phyloP scores from a whole-genome alignment of 1,284 basidiomycete genomes.

The Pascua guehoae region DNA sequence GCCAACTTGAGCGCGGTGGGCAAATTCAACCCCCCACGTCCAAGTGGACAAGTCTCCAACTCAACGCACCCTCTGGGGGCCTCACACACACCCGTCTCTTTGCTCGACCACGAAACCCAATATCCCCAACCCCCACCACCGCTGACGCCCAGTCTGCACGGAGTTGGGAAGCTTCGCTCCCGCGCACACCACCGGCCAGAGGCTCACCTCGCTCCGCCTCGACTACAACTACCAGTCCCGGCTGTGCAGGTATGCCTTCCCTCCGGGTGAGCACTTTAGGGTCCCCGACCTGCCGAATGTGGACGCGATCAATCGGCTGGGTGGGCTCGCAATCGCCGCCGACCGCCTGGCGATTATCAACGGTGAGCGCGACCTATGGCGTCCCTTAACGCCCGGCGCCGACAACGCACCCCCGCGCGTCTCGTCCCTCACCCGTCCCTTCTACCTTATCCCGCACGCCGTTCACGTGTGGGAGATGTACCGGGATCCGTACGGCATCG shows the following conservation, averaged over 20 bases:
- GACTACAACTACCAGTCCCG: conserved; percentile 73
- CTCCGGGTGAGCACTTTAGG: conserved; percentile 67
- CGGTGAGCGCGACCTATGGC: conserved; percentile 68
- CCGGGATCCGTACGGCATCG: no score
- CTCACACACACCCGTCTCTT: no score
- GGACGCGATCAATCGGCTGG: conserved; percentile 69
- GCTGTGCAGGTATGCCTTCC: conserved; percentile 77
- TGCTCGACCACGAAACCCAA: neutral
- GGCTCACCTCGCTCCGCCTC: conserved; percentile 54
- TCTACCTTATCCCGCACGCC: neutral
- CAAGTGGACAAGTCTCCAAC: no score
- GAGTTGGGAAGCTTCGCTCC: conserved; percentile 83
- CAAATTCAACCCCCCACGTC: neutral
- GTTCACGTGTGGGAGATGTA: no score
- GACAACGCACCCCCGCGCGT: neutral
- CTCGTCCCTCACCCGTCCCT: neutral
- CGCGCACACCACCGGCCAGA: conserved; percentile 28
- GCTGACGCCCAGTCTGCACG: conserved; percentile 57
- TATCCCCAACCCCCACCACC: neutral
- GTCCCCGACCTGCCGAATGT: conserved; percentile 72
- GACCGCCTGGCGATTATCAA: conserved; percentile 75
- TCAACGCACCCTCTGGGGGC: no score
- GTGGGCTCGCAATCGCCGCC: conserved; percentile 68
- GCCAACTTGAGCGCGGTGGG: no score
- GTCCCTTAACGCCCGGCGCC: conserved; percentile 55